Evolutionary conservation across 257 asterid species (phyloP), one percentile per base, ranked within the genome.

Genomic region (Capsicum baccatum): DNA sequence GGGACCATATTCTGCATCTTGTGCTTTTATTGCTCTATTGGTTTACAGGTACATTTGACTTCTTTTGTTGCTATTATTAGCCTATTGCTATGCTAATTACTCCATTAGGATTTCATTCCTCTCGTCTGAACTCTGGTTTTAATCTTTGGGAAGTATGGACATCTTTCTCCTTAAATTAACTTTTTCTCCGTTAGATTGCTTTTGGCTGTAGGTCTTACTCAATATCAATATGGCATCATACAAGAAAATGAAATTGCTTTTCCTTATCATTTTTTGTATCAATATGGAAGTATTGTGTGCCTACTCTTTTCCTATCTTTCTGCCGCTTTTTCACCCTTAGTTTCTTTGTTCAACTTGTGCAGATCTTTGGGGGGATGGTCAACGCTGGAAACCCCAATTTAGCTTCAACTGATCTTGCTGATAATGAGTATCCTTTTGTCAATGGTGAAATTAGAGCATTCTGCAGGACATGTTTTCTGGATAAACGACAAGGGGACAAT

Each of bases 301-400:
- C 64, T 52, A 76, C 47, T 78, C 44, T 78, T 26, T 26, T 13
- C 82, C 82, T 54, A 14, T 78, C 26, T 62, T 78, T 33, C 12
- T 33, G 26, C 81, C 26, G 19, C 64, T 15, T 78, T 78, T 50
- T 54, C 81, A 52, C 13, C 82, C 64, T 78, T 54, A 4, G 50
- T 33, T 54, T 54, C 50, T 78, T 54, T 26, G 3, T 52, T 78
- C 8, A 26, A 78, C 56, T 73, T 71, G 56, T 86, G 90, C 94
- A 97, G 99, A 87, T 97, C 83, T 95, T 97, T 90, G 99, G 99
- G 79, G 98, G 99, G 67, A 81, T 95, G 39, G 98, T 97, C 59
- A 87, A 97, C 85, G 91, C 92, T 63, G 99, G 97, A 50, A 97
- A 97, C 85, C 94, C 96, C 80, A 84, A 89, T 48, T 92, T 97